Conservation (phyloP, 2,329 filamentous ascomycete species). For the Alternaria sp. region DNA sequence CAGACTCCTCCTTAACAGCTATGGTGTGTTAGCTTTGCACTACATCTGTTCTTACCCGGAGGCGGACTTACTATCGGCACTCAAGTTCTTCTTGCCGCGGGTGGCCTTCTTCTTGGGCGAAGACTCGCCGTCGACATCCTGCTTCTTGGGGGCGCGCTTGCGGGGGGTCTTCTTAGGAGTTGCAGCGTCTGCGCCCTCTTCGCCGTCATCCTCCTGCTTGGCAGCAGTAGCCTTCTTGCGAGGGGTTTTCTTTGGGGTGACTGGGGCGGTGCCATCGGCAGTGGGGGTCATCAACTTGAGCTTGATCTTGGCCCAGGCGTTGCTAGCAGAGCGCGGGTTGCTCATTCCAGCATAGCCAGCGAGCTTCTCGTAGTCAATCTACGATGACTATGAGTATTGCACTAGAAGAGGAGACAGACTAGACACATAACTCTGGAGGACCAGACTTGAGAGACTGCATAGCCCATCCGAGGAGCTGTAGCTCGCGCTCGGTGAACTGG, state of each 20-base stretch:
- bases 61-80: slow-evolving; percentile 27
- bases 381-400: slow-evolving; percentile 11
- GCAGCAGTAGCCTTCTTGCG: slow-evolving; percentile 26
- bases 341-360: slow-evolving; percentile 47
- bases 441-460: slow-evolving; percentile 51
- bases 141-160: slow-evolving; percentile 46
- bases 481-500: slow-evolving; percentile 47
- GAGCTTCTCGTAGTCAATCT: slow-evolving; percentile 51
- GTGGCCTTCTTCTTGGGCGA: slow-evolving; percentile 44
- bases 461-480: slow-evolving; percentile 46
- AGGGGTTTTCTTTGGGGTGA: slow-evolving; percentile 34
- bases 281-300: slow-evolving; percentile 35
- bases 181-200: slow-evolving; percentile 18
- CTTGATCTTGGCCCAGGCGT: slow-evolving; percentile 49
- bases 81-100: slow-evolving; percentile 32
- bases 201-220: slow-evolving; percentile 21
- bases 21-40: slow-evolving; percentile 11
- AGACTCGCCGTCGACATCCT: slow-evolving; percentile 41
- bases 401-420: background rate
- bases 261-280: slow-evolving; percentile 16
- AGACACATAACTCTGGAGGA: slow-evolving; percentile 41
- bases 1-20: slow-evolving; percentile 22
- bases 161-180: slow-evolving; percentile 41
- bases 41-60: background rate
- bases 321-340: slow-evolving; percentile 49